Evolutionary conservation across 176 grass and related monocot species (phyloP).

Genomic region (Cenchrus purpureus): DNA sequence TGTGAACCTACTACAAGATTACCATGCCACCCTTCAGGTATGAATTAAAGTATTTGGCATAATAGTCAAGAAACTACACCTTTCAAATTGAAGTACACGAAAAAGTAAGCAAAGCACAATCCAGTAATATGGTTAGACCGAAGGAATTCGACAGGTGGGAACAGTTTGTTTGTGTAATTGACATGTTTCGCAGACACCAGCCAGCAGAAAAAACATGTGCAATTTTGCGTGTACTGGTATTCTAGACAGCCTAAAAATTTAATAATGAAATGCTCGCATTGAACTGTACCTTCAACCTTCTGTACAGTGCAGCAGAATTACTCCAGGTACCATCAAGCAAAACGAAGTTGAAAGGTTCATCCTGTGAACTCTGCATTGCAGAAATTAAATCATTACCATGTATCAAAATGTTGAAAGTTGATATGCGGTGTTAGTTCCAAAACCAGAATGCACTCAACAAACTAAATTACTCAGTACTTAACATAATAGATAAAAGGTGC

Average conservation of each 20-base stretch:
- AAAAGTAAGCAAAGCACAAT: constrained; percentile 4
- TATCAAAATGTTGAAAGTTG: neutral
- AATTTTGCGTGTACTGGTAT: neutral
- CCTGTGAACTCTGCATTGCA: constrained; percentile 46
- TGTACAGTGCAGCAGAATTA: constrained; percentile 95
- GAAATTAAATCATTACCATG: constrained; percentile 28
- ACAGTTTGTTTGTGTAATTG: neutral
- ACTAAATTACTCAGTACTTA: neutral
- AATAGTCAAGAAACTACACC: constrained; percentile 2
- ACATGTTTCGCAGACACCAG: neutral
- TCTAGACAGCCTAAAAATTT: neutral
- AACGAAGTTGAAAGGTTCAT: constrained; percentile 70
- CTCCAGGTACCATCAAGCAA: constrained; percentile 86
- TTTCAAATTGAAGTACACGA: neutral
- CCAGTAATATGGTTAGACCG: neutral
- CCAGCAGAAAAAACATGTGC: neutral
- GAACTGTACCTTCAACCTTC: constrained; percentile 77
- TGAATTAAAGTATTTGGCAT: neutral
- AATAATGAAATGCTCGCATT: constrained; percentile 8
- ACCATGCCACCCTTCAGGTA: no score
- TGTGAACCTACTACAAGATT: neutral
- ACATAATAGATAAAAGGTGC: neutral
- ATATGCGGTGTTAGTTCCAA: neutral
- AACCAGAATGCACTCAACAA: neutral
- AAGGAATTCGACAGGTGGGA: neutral